Percentiles rank a stretch among this genome's conserved stretches.
Conservation (phyloP, 2,329 filamentous ascomycete species). For the Ascochyta koolunga region DNA sequence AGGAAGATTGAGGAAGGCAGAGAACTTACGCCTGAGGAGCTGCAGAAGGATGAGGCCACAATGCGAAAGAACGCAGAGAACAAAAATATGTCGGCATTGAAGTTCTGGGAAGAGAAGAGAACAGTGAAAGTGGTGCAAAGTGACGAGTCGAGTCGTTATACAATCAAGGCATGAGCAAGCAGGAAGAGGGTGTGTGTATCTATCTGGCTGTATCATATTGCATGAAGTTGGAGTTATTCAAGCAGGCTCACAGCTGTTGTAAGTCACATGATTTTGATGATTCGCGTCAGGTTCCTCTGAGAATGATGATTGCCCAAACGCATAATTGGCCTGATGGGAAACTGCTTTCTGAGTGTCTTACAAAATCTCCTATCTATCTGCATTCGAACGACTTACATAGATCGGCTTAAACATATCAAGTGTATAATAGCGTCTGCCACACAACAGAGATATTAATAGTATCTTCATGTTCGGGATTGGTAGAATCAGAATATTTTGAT, state of each 20-base stretch:
- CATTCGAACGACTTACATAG: no score
- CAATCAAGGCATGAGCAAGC: conserved; percentile 27
- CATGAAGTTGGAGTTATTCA: conserved; percentile 8
- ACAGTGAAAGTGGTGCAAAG: conserved; percentile 27
- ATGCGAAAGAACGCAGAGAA: conserved; percentile 42
- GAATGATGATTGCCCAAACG: not conserved
- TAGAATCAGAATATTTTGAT: no score
- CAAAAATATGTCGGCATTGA: conserved; percentile 48
- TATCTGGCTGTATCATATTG: conserved; percentile 29
- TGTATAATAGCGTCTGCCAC: no score
- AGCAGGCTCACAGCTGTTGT: not conserved
- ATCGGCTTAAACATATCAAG: no score
- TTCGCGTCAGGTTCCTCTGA: not conserved
- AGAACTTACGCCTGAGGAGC: conserved; percentile 11
- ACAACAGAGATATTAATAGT: no score
- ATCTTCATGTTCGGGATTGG: no score
- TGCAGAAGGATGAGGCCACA: conserved; percentile 15
- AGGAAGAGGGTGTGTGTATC: conserved; percentile 16
- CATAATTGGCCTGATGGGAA: not conserved
- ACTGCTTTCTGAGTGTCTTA: not conserved
- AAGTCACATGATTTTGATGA: not conserved
- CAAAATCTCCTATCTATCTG: no score
- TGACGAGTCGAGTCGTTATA: conserved; percentile 23
- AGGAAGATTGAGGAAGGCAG: conserved; percentile 2
- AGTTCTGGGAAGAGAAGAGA: conserved; percentile 39